Conservation (phyloP, 768 basidiomycete genomes). For the Pulveroboletus frians region DNA sequence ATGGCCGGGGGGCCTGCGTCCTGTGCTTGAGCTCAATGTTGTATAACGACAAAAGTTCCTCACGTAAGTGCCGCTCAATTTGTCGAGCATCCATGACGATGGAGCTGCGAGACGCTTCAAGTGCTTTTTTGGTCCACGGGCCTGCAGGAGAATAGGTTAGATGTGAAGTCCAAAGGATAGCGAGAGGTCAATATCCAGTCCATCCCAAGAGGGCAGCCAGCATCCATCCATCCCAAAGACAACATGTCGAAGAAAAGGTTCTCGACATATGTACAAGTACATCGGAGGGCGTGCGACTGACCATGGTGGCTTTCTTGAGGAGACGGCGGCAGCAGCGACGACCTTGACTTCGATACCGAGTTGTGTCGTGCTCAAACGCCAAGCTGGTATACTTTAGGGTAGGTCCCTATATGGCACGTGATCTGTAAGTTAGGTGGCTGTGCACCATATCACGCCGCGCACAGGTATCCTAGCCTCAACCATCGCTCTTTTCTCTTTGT, state of each 20-base stretch:
- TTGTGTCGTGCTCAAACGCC: background rate
- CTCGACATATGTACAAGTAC: background rate
- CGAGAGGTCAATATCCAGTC: constrained; percentile 3
- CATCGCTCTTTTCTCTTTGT: constrained; percentile 1
- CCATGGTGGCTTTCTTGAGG: constrained; percentile 32
- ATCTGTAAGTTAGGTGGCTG: constrained; percentile 9
- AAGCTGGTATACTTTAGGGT: constrained; percentile 21
- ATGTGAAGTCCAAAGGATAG: background rate
- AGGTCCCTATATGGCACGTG: constrained; percentile 21
- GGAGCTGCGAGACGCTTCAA: constrained; percentile 97
- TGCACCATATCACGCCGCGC: background rate
- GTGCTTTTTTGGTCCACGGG: constrained; percentile 98
- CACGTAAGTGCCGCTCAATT: constrained; percentile 92
- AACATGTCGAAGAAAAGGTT: background rate
- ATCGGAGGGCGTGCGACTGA: constrained; percentile 19
- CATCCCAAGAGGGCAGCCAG: constrained; percentile 14
- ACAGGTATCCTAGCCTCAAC: background rate
- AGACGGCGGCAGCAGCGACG: constrained; percentile 15
- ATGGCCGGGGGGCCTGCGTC: constrained; percentile 87
- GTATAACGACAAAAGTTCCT: constrained; percentile 26
- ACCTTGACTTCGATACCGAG: constrained; percentile 21
- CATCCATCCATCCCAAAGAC: constrained; percentile 27
- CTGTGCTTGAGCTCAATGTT: constrained; percentile 4
- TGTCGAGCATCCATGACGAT: constrained; percentile 99
- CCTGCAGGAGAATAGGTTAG: constrained; percentile 44